phyloP scores from a whole-genome alignment of 805 yeast genomes.

The Candida broadrunensis region DNA sequence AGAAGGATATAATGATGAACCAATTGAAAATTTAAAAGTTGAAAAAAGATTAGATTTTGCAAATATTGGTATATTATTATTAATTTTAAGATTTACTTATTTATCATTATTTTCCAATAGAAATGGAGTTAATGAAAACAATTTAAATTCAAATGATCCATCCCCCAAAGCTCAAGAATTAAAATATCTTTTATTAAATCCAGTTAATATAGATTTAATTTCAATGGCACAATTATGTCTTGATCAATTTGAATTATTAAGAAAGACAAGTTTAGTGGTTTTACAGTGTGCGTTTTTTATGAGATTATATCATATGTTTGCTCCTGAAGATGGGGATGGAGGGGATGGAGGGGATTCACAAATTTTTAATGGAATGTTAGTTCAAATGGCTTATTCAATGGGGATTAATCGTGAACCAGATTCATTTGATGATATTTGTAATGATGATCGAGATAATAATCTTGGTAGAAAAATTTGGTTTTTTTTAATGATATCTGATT shows the following conservation, averaged over 20 bases:
- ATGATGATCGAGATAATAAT: conserved; percentile 20
- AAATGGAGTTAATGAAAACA: conserved; percentile 24
- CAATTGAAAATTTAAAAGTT: conserved; percentile 19
- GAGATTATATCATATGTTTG: conserved; percentile 47
- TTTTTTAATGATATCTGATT: conserved; percentile 25
- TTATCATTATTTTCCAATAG: conserved; percentile 37
- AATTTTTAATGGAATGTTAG: conserved; percentile 50
- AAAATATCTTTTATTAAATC: conserved; percentile 26
- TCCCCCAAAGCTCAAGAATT: conserved; percentile 18
- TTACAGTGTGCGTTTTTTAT: conserved; percentile 53
- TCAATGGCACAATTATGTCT: conserved; percentile 34
- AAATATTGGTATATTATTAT: conserved; percentile 28
- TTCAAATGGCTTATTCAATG: conserved; percentile 65
- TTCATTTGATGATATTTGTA: conserved; percentile 31
- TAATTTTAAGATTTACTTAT: conserved; percentile 34
- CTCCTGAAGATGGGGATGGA: conserved; percentile 59
- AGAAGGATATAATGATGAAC: conserved; percentile 18
- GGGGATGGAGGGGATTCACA: conserved; percentile 61
- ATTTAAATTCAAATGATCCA: conserved; percentile 20
- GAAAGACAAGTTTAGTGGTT: conserved; percentile 45
- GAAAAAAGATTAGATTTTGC: conserved; percentile 34
- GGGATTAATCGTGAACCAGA: conserved; percentile 71
- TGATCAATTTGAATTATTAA: conserved; percentile 28
- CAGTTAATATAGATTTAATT: conserved; percentile 27
- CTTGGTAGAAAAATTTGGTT: conserved; percentile 38